phyloP scores from a whole-genome alignment of 768 basidiomycete genomes.

The Floccularia luteovirens region DNA sequence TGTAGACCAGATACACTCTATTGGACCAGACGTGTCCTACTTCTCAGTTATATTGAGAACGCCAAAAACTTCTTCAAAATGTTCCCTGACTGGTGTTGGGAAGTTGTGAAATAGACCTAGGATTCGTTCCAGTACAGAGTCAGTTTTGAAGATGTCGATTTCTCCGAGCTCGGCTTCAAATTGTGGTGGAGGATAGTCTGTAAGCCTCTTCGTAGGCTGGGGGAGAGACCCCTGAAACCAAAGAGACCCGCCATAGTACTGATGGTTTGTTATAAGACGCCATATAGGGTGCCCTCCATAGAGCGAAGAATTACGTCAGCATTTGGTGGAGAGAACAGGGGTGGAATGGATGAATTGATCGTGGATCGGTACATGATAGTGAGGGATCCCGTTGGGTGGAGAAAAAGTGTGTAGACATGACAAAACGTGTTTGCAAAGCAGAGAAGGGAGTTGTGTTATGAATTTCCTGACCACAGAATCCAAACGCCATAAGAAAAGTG shows the following conservation, averaged over 20 bases:
- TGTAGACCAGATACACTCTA: conserved; percentile 45
- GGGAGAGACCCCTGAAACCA: conserved; percentile 55
- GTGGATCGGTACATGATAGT: no score
- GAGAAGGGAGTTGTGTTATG: no score
- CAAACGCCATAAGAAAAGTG: neutral
- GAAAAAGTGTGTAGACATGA: no score
- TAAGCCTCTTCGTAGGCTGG: conserved; percentile 21
- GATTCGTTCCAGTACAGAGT: conserved; percentile 43
- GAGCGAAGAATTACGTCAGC: neutral
- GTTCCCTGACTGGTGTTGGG: conserved; percentile 35
- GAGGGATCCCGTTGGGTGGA: no score
- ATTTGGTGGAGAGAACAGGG: neutral
- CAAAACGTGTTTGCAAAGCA: no score
- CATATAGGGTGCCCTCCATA: neutral
- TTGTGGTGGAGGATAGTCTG: conserved; percentile 1
- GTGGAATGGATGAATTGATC: no score
- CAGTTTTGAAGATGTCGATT: conserved; percentile 30
- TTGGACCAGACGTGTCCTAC: conserved; percentile 61
- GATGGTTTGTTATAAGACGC: conserved; percentile 47
- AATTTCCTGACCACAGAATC: conserved; percentile 73
- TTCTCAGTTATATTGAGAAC: conserved; percentile 59
- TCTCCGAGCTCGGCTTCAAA: conserved; percentile 7
- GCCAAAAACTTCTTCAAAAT: conserved; percentile 44
- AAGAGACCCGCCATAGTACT: conserved; percentile 56
- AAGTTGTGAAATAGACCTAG: conserved; percentile 54